These are phyloP conservation scores for Pugionium cornutum DNA, from an alignment of 345 rosid genomes.

Conservation along the genomic window DNA sequence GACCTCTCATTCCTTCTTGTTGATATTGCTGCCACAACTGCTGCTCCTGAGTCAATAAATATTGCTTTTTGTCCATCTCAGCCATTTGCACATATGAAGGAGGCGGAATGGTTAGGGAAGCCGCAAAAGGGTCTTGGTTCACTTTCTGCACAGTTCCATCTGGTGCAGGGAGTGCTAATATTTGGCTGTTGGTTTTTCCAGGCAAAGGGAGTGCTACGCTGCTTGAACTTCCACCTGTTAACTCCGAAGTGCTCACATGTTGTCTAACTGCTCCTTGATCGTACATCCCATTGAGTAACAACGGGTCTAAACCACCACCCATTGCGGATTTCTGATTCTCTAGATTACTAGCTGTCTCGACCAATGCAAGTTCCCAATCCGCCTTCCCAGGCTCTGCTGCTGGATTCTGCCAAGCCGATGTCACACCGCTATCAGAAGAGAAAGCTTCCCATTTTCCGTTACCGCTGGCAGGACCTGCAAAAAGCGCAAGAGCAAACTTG, in stretches of 20 bases:
- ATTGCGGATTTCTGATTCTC: slow-evolving; percentile 64
- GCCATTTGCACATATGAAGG: slow-evolving; percentile 84
- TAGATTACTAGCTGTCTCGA: slow-evolving; percentile 77
- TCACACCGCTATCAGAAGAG: slow-evolving; percentile 59
- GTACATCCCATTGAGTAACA: slow-evolving; percentile 86
- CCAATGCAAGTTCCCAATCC: slow-evolving; percentile 94
- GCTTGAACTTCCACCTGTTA: slow-evolving; percentile 74
- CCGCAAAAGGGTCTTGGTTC: slow-evolving; percentile 77
- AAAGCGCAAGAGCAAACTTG: slow-evolving; percentile 77
- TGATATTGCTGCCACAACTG: slow-evolving; percentile 75
- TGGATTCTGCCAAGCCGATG: slow-evolving; percentile 85
- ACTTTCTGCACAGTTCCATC: slow-evolving; percentile 69
- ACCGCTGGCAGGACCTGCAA: slow-evolving; percentile 56
- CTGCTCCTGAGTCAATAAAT: slow-evolving; percentile 64
- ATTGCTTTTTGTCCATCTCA: slow-evolving; percentile 82
- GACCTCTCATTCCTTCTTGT: slow-evolving; percentile 80
- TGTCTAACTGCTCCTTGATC: slow-evolving; percentile 83
- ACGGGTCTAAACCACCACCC: slow-evolving; percentile 88
- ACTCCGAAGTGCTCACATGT: slow-evolving; percentile 52
- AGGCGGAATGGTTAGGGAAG: slow-evolving; percentile 64
- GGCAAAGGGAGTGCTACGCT: slow-evolving; percentile 68
- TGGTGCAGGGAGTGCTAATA: slow-evolving; percentile 79
- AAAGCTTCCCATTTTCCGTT: slow-evolving; percentile 85
- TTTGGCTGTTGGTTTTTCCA: slow-evolving; percentile 49
- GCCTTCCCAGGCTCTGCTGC: slow-evolving; percentile 71